Conservation (phyloP, 495 filamentous ascomycete species). For the Penicillium alfredii region DNA sequence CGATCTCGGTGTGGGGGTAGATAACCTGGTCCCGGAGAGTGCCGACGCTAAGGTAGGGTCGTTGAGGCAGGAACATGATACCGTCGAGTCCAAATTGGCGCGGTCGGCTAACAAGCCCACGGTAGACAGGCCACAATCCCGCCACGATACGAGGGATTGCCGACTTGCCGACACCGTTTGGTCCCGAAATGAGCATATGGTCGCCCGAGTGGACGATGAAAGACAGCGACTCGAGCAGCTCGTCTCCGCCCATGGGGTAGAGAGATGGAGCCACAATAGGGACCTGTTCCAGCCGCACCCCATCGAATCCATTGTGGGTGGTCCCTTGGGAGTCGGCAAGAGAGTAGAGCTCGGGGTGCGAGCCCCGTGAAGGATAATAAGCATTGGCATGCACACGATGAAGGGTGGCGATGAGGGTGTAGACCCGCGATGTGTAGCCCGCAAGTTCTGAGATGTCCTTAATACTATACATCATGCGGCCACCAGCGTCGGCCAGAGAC, state of each 20-base stretch:
- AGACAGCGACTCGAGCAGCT: conserved; percentile 80
- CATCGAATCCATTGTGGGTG: conserved; percentile 87
- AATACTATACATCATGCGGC: conserved; percentile 98
- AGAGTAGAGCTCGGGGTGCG: conserved; percentile 74
- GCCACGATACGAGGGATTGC: conserved; percentile 85
- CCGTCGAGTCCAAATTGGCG: conserved; percentile 76
- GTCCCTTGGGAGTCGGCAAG: conserved; percentile 88
- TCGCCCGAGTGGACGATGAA: conserved; percentile 85
- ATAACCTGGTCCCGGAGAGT: conserved; percentile 96
- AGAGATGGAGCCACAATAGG: conserved; percentile 84
- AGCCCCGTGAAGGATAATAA: conserved; percentile 64
- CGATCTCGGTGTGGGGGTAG: conserved; percentile 90
- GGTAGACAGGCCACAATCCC: conserved; percentile 94
- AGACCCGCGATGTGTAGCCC: conserved; percentile 93
- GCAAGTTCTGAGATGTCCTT: conserved; percentile 94
- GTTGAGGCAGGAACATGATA: conserved; percentile 96
- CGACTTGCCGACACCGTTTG: conserved; percentile 92
- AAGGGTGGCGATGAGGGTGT: conserved; percentile 87
- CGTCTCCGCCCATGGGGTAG: conserved; percentile 76
- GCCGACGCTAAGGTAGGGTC: conserved; percentile 90
- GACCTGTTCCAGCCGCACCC: conserved; percentile 87
- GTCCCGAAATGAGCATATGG: conserved; percentile 88
- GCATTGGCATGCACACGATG: conserved; percentile 89
- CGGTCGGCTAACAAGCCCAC: conserved; percentile 81
- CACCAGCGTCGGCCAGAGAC: conserved; percentile 91